A percentile compares a stretch with the other conserved stretches of the same genome.
Evolutionary conservation across 2,329 filamentous ascomycete genomes (phyloP).

Genomic region (Blastomyces percursus): DNA sequence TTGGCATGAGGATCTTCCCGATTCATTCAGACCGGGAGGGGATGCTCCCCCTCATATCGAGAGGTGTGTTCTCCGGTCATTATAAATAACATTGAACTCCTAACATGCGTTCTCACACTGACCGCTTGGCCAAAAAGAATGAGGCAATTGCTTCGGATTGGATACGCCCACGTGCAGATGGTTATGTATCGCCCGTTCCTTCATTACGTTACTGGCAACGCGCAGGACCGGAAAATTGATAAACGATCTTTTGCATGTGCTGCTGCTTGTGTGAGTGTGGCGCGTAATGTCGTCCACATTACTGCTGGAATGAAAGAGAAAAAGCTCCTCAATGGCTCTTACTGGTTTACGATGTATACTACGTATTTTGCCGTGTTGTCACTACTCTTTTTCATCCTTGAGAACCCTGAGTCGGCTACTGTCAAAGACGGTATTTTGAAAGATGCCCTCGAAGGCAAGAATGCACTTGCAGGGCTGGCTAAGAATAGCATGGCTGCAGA

Average conservation of each 20-base stretch:
- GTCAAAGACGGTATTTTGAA: slow-evolving; percentile 63
- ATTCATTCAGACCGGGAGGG: slow-evolving; percentile 65
- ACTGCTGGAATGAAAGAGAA: slow-evolving; percentile 53
- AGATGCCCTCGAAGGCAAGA: slow-evolving; percentile 74
- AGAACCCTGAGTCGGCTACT: slow-evolving; percentile 51
- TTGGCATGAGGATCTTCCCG: slow-evolving; percentile 59
- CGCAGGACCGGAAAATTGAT: slow-evolving; percentile 43
- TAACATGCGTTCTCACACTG: slow-evolving; percentile 6
- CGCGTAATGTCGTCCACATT: slow-evolving; percentile 56
- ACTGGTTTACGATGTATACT: slow-evolving; percentile 60
- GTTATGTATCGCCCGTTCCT: slow-evolving; percentile 55
- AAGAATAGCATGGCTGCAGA: slow-evolving; percentile 82
- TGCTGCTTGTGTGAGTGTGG: slow-evolving; percentile 54
- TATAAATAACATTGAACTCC: not conserved
- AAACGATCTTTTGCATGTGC: slow-evolving; percentile 55
- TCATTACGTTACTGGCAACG: slow-evolving; percentile 49
- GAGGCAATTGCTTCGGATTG: slow-evolving; percentile 51
- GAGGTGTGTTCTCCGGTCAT: slow-evolving; percentile 44
- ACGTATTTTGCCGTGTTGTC: slow-evolving; percentile 57
- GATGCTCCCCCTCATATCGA: slow-evolving; percentile 65
- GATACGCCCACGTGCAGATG: slow-evolving; percentile 54
- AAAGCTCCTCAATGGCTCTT: slow-evolving; percentile 50
- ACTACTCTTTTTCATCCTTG: slow-evolving; percentile 52
- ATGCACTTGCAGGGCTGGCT: slow-evolving; percentile 67
- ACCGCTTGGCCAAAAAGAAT: slow-evolving; percentile 29